A percentile compares a stretch with the other conserved stretches of the same genome.
These are phyloP conservation scores for Clonostachys rosea DNA, from an alignment of 2,329 filamentous ascomycete genomes.

Conservation along the genomic window DNA sequence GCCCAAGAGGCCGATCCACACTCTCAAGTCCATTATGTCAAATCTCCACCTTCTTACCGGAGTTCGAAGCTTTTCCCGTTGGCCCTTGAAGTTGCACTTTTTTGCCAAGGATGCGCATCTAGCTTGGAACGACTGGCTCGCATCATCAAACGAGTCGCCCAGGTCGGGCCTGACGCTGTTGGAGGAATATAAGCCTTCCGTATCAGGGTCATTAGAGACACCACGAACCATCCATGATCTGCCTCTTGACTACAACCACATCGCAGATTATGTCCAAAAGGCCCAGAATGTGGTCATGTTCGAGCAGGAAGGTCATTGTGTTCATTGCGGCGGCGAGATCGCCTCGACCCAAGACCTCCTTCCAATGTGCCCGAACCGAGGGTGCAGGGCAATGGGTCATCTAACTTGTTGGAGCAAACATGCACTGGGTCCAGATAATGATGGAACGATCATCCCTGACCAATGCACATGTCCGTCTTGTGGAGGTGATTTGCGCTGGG, in stretches of 20 bases:
- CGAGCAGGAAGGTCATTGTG: conserved; percentile 50
- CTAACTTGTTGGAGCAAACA: conserved; percentile 54
- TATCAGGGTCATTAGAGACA: conserved; percentile 4
- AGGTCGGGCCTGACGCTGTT: conserved; percentile 45
- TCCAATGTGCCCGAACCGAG: conserved; percentile 47
- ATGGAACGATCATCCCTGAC: conserved; percentile 56
- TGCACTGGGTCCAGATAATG: conserved; percentile 12
- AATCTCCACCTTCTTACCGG: conserved; percentile 79
- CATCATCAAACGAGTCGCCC: conserved; percentile 39
- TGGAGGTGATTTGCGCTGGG: conserved; percentile 59
- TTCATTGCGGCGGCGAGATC: conserved; percentile 44
- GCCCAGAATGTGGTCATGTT: conserved; percentile 48
- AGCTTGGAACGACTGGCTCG: conserved; percentile 61
- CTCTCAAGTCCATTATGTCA: conserved; percentile 64
- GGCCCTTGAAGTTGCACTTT: conserved; percentile 80
- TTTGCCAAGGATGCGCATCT: conserved; percentile 66
- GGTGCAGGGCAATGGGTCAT: conserved; percentile 54
- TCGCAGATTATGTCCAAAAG: conserved; percentile 52
- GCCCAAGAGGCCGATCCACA: conserved; percentile 52
- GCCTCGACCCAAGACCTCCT: conserved; percentile 45
- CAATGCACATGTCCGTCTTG: conserved; percentile 71
- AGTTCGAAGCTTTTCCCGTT: conserved; percentile 73
- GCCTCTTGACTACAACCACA: conserved; percentile 47
- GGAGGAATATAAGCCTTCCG: conserved; percentile 41
- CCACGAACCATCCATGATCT: conserved; percentile 40